These are phyloP conservation scores for Lithohypha guttulata DNA, from an alignment of 2,329 filamentous ascomycete species.

Conservation along the genomic window DNA sequence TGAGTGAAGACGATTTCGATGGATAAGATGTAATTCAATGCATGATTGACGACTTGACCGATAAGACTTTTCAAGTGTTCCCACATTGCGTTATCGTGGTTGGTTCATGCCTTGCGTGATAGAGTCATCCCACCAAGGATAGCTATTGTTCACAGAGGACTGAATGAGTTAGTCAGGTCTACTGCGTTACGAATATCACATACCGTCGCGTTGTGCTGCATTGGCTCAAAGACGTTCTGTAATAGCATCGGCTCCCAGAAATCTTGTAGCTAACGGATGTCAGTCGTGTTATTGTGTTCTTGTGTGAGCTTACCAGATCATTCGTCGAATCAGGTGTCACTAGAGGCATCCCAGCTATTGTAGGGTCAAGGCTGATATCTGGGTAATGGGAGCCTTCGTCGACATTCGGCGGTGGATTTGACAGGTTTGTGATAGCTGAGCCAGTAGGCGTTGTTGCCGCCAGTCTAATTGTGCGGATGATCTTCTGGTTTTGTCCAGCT, in stretches of 20 bases:
- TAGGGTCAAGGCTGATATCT: no score
- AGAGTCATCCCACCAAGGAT: constrained; percentile 10
- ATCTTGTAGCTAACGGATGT: constrained; percentile 9
- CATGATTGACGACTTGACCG: no score
- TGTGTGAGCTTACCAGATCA: constrained; percentile 10
- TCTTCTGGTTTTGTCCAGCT: constrained; percentile 8
- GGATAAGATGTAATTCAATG: background rate
- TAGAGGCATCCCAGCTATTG: constrained; percentile 1
- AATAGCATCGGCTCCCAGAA: constrained; percentile 13
- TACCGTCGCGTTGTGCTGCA: no score
- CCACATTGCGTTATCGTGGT: background rate
- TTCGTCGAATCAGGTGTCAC: constrained; percentile 8
- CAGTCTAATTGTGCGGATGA: constrained; percentile 9
- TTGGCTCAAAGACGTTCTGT: constrained; percentile 6
- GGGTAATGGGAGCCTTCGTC: no score
- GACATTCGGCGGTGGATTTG: constrained; percentile 1
- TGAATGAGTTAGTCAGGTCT: no score
- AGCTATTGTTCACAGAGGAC: no score
- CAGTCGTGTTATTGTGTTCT: background rate
- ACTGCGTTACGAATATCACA: no score
- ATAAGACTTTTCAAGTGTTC: no score
- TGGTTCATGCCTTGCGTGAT: background rate
- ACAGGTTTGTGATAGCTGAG: constrained; percentile 1
- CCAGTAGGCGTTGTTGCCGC: background rate
- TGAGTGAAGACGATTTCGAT: constrained; percentile 1